phyloP scores from a whole-genome alignment of 1,284 basidiomycete genomes.

The Sphagnurus paluster region DNA sequence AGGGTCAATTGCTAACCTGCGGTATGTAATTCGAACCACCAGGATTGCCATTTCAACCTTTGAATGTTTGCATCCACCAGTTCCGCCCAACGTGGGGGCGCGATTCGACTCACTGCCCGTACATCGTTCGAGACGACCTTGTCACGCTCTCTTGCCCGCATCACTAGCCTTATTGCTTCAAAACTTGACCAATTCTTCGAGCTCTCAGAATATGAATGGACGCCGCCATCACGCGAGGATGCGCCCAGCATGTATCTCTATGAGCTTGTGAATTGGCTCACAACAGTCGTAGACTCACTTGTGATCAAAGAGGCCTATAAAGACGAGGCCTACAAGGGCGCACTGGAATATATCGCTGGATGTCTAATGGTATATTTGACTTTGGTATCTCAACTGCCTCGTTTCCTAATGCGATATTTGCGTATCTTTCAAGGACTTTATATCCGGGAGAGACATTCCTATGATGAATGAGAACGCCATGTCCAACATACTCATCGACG shows the following conservation, averaged over 20 bases:
- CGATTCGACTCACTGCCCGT: slow-evolving; percentile 69
- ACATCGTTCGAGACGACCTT: slow-evolving; percentile 73
- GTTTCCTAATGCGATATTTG: slow-evolving; percentile 1
- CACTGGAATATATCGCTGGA: slow-evolving; percentile 83
- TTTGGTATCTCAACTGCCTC: not conserved
- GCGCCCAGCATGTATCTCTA: slow-evolving; percentile 91
- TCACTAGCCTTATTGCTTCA: slow-evolving; percentile 81
- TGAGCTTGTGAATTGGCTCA: slow-evolving; percentile 95
- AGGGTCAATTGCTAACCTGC: slow-evolving; percentile 79
- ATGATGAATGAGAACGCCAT: slow-evolving; percentile 89
- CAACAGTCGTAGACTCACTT: slow-evolving; percentile 93
- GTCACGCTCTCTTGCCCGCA: slow-evolving; percentile 71
- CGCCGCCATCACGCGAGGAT: slow-evolving; percentile 62
- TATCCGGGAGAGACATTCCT: slow-evolving; percentile 75
- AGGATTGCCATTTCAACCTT: slow-evolving; percentile 10
- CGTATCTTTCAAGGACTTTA: slow-evolving; percentile 60
- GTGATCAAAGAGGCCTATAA: slow-evolving; percentile 85
- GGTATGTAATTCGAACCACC: slow-evolving; percentile 51
- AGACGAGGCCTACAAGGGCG: slow-evolving; percentile 84
- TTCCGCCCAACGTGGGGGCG: slow-evolving; percentile 82
- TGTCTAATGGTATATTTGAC: slow-evolving; percentile 71
- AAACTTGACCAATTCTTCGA: slow-evolving; percentile 98
- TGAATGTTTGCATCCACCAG: slow-evolving; percentile 34
- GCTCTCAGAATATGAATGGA: slow-evolving; percentile 94
- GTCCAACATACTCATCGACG: slow-evolving; percentile 79